phyloP scores from a whole-genome alignment of 331 rosid species.

The Stylosanthes scabra region DNA sequence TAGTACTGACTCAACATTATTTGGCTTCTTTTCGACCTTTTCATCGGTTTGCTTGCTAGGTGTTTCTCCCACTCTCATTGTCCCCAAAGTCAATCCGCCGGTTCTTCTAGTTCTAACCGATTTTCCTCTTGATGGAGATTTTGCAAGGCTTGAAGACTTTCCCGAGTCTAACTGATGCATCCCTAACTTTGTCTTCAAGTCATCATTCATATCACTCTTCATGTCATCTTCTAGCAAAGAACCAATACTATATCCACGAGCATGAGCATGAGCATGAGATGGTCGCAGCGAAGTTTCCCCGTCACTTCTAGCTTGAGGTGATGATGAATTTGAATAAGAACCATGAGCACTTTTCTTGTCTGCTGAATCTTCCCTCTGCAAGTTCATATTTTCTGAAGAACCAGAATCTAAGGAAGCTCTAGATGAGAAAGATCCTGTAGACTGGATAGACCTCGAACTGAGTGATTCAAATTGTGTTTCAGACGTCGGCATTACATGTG shows the following conservation, averaged over 20 bases:
- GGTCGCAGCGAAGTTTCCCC: constrained; percentile 48
- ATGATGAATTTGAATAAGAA: constrained; percentile 49
- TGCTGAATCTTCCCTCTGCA: constrained; percentile 42
- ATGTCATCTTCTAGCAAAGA: constrained; percentile 51
- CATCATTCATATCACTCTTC: constrained; percentile 49
- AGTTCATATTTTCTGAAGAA: constrained; percentile 44
- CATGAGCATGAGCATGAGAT: constrained; percentile 43
- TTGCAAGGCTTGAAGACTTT: constrained; percentile 44
- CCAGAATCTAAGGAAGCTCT: constrained; percentile 57
- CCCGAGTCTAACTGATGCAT: constrained; percentile 43
- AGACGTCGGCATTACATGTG: constrained; percentile 66
- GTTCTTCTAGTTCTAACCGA: constrained; percentile 87
- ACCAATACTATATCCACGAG: constrained; percentile 43
- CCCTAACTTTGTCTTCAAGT: constrained; percentile 45
- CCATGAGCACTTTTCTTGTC: constrained; percentile 46
- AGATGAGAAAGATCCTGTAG: constrained; percentile 64
- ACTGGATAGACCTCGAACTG: constrained; percentile 55
- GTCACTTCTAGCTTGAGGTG: constrained; percentile 44
- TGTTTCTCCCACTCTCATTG: constrained; percentile 43
- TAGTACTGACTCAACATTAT: constrained; percentile 38
- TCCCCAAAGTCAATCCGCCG: constrained; percentile 45
- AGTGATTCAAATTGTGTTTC: constrained; percentile 74
- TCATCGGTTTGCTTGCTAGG: constrained; percentile 48
- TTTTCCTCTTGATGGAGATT: constrained; percentile 65
- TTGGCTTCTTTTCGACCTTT: constrained; percentile 47